These are phyloP conservation scores for Fusarium foetens DNA, from an alignment of 2,329 filamentous ascomycete genomes.

Conservation along the genomic window DNA sequence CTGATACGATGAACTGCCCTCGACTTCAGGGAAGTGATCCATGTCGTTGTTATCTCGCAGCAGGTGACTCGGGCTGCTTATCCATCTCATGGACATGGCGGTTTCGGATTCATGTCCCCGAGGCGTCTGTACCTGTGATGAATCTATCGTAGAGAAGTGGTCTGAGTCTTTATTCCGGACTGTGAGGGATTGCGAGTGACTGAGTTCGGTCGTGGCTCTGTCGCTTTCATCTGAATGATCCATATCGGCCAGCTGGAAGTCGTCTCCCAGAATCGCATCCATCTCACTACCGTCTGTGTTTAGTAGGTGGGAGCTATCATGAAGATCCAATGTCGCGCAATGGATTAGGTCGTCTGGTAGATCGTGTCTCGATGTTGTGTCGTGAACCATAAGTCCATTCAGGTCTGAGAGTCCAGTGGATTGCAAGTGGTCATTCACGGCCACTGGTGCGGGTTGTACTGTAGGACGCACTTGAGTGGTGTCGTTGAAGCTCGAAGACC, in stretches of 20 bases:
- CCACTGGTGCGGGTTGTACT: not conserved
- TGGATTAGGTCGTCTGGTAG: not conserved
- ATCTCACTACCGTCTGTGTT: not conserved
- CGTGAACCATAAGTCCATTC: not conserved
- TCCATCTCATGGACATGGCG: not conserved
- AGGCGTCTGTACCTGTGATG: not conserved
- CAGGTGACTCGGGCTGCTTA: not conserved
- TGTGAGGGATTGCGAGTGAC: not conserved
- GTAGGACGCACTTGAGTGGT: not conserved
- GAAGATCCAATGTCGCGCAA: not conserved
- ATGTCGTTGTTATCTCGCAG: not conserved
- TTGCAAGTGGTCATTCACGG: accelerated
- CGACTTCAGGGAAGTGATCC: not conserved
- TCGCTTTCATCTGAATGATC: not conserved
- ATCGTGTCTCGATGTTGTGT: not conserved
- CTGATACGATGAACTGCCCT: not conserved
- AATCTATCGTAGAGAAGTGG: not conserved
- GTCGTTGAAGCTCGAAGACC: not conserved
- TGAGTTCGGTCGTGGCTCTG: not conserved
- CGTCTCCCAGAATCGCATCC: not conserved
- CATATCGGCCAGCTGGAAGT: not conserved
- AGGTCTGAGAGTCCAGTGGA: not conserved
- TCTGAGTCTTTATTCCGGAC: not conserved
- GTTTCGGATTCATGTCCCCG: accelerated
- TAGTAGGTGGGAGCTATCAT: not conserved